Evolutionary conservation across 228 moss, liverwort and hornwort species (phyloP).

Genomic region (Sphagnum magellanicum): DNA sequence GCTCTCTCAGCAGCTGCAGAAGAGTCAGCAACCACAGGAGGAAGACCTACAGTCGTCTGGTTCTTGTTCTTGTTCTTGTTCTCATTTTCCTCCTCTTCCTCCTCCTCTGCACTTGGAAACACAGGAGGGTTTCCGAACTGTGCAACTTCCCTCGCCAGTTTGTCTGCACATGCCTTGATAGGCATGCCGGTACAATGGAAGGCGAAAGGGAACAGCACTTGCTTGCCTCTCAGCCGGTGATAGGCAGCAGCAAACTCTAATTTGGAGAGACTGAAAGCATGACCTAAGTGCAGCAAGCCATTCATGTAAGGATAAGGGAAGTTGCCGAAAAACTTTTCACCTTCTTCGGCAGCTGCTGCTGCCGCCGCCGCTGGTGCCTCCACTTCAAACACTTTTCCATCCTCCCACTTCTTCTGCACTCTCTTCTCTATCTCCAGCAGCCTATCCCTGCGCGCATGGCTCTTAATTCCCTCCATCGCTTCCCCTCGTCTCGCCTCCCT

Average conservation of each 20-base stretch:
- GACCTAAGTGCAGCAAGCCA: conserved; percentile 81
- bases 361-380: conserved; percentile 57
- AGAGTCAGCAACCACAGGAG: conserved; percentile 26
- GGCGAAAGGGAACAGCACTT: conserved; percentile 86
- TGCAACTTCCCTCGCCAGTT: conserved; percentile 63
- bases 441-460: conserved; percentile 77
- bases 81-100: conserved; percentile 10
- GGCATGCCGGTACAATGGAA: conserved; percentile 99
- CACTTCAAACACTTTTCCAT: conserved; percentile 75
- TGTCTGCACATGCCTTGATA: conserved; percentile 97
- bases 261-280: conserved; percentile 73
- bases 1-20: conserved; percentile 42
- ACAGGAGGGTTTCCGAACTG: conserved; percentile 70
- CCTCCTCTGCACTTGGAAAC: conserved; percentile 49
- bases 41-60: neutral
- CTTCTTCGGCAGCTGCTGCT: conserved; percentile 26
- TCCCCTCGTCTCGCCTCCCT: conserved; percentile 1
- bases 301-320: conserved; percentile 98
- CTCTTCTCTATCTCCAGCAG: conserved; percentile 60
- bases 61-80: too few relatives aligned
- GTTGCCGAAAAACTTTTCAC: conserved; percentile 86
- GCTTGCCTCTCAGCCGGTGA: conserved; percentile 71
- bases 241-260: conserved; percentile 88
- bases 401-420: conserved; percentile 76
- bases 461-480: conserved; percentile 46